Percentiles rank a stretch among this genome's conserved stretches.
Evolutionary conservation across 1,284 basidiomycete species (phyloP).

Genomic region (Neolentinus lepideus): DNA sequence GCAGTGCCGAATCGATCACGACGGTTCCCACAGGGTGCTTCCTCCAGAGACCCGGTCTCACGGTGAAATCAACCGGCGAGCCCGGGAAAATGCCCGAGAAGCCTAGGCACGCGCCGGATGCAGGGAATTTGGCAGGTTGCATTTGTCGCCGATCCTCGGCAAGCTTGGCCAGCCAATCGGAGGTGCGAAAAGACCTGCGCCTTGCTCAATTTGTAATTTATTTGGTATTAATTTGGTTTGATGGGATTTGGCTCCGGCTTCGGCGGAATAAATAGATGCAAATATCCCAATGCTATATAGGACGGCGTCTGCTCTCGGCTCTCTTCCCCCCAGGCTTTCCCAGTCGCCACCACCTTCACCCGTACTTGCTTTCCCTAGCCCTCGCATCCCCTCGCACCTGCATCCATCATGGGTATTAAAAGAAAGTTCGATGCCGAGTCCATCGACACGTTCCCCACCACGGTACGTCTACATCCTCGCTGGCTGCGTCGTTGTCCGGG

Average conservation of each 20-base stretch:
- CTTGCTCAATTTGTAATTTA: neutral
- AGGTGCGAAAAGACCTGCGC: neutral
- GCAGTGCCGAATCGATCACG: neutral
- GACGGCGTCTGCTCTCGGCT: slow-evolving; percentile 17
- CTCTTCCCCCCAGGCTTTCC: slow-evolving; percentile 9
- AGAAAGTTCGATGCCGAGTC: slow-evolving; percentile 61
- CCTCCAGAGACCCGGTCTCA: neutral
- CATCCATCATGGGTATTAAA: slow-evolving; percentile 52
- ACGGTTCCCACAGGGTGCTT: neutral
- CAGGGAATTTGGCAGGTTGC: neutral
- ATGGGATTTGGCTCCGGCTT: slow-evolving; percentile 1
- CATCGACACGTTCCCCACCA: slow-evolving; percentile 38
- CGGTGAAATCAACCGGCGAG: neutral
- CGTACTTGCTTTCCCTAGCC: neutral
- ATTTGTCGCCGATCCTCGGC: neutral
- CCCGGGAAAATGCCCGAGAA: neutral
- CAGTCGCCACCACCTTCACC: slow-evolving; percentile 7
- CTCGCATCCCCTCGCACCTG: slow-evolving; percentile 5
- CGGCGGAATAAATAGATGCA: slow-evolving; percentile 16
- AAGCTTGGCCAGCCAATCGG: neutral
- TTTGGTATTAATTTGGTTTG: neutral
- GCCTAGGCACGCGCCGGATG: neutral
- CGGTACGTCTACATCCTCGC: slow-evolving; percentile 10
- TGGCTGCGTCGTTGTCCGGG: slow-evolving; percentile 6
- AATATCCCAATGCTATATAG: slow-evolving; percentile 18